Percentiles rank a stretch among this genome's conserved stretches.
Evolutionary conservation across 441 rosid species (phyloP).

Genomic region (Kokia cookei): DNA sequence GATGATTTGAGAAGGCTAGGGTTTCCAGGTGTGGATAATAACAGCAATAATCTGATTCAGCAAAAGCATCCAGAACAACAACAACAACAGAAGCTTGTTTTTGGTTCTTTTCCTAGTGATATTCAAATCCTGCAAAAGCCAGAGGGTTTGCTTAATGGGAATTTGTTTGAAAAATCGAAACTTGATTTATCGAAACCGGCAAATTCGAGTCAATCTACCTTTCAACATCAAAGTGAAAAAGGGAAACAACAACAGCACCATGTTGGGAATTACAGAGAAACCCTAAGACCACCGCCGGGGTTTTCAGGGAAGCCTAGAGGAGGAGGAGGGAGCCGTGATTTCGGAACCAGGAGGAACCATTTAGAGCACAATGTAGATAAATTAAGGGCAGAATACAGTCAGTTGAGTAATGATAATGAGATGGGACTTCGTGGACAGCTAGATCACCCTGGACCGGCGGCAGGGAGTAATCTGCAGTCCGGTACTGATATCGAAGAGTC

Average conservation of each 20-base stretch:
- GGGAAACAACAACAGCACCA: slow-evolving; percentile 37
- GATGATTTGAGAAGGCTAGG: slow-evolving; percentile 55
- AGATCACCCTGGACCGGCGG: slow-evolving; percentile 15
- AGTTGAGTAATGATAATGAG: slow-evolving; percentile 19
- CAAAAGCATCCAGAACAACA: slow-evolving; percentile 31
- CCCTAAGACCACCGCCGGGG: slow-evolving; percentile 47
- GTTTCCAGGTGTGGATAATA: slow-evolving; percentile 26
- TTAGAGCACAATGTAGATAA: slow-evolving; percentile 23
- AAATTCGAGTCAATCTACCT: slow-evolving; percentile 12
- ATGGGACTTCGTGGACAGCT: slow-evolving; percentile 2
- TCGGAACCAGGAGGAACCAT: slow-evolving; percentile 24
- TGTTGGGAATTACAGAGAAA: slow-evolving; percentile 28
- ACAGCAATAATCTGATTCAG: slow-evolving; percentile 19
- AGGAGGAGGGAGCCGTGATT: slow-evolving; percentile 34
- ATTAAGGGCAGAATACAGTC: slow-evolving; percentile 21
- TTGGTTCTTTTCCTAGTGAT: slow-evolving; percentile 56
- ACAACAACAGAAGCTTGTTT: slow-evolving; percentile 32
- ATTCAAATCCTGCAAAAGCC: slow-evolving; percentile 27
- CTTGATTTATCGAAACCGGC: slow-evolving; percentile 23
- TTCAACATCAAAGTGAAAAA: slow-evolving; percentile 28
- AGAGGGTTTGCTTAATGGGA: slow-evolving; percentile 12
- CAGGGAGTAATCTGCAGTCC: slow-evolving; percentile 45
- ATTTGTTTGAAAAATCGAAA: slow-evolving; percentile 18
- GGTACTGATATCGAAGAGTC: slow-evolving; percentile 39
- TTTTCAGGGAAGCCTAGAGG: slow-evolving; percentile 42